phyloP scores from a whole-genome alignment of 1,139 yeast genomes.

The Yamadazyma atlantica region DNA sequence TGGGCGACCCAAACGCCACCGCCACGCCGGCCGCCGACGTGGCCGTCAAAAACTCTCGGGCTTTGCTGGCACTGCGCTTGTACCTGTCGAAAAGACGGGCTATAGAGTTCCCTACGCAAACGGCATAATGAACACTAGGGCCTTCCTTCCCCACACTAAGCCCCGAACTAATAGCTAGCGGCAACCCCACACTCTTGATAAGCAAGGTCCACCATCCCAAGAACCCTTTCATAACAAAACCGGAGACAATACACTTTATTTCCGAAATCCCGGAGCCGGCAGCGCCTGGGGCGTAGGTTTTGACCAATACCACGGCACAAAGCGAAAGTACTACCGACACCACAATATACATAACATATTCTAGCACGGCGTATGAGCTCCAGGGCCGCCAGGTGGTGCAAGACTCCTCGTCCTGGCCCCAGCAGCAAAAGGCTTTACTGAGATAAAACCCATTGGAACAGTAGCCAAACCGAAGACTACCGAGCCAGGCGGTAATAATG shows the following conservation, averaged over 20 bases:
- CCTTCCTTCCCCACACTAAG: conserved; percentile 83
- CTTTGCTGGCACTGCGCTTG: conserved; percentile 47
- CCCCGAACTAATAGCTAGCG: conserved; percentile 83
- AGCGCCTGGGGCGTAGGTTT: conserved; percentile 78
- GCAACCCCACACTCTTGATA: conserved; percentile 78
- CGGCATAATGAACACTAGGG: conserved; percentile 84
- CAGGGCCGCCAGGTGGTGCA: conserved; percentile 62
- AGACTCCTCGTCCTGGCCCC: conserved; percentile 51
- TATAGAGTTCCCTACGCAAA: conserved; percentile 71
- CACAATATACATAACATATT: conserved; percentile 59
- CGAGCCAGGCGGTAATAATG: conserved; percentile 82
- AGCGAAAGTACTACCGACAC: conserved; percentile 64
- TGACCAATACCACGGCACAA: conserved; percentile 67
- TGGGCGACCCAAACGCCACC: conserved; percentile 72
- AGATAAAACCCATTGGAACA: conserved; percentile 71
- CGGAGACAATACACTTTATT: conserved; percentile 92
- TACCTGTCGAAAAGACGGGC: conserved; percentile 53
- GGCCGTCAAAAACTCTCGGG: conserved; percentile 57
- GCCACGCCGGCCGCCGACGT: conserved; percentile 73
- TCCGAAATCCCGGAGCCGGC: conserved; percentile 98
- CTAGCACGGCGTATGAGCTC: conserved; percentile 42
- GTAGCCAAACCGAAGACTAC: conserved; percentile 74
- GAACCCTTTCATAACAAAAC: conserved; percentile 80
- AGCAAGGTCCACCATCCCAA: conserved; percentile 70
- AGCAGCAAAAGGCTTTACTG: conserved; percentile 78